phyloP scores from a whole-genome alignment of 1,284 basidiomycete genomes.

The Agaricales sp. region DNA sequence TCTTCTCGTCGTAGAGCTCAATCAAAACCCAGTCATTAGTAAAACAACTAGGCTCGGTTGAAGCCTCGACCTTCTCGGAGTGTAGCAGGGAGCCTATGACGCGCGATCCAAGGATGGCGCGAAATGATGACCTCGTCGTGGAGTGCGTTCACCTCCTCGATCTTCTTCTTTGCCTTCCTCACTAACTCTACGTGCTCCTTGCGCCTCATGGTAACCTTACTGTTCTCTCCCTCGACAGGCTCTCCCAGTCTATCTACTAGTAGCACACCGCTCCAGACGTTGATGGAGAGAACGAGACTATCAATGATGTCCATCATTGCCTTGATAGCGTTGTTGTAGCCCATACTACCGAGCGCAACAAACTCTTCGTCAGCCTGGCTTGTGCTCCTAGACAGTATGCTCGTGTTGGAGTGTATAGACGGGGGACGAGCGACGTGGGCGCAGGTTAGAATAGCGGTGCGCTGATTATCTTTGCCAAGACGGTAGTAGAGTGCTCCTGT shows the following conservation, averaged over 20 bases:
- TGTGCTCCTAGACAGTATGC: constrained; percentile 13
- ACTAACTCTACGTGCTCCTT: constrained; percentile 16
- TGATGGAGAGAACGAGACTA: constrained; percentile 15
- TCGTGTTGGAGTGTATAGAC: constrained; percentile 17
- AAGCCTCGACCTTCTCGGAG: neutral
- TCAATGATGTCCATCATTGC: constrained; percentile 21
- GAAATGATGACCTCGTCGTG: too few relatives aligned
- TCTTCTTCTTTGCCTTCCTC: constrained; percentile 3
- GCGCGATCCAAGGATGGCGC: neutral
- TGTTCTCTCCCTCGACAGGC: constrained; percentile 15
- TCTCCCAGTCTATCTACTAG: constrained; percentile 18
- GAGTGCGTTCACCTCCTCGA: neutral
- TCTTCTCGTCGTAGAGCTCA: neutral
- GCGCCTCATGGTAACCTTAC: constrained; percentile 15
- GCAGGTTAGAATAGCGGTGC: neutral
- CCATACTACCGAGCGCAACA: constrained; percentile 22
- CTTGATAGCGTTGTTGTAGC: constrained; percentile 19
- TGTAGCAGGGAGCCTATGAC: neutral
- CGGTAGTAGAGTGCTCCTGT: neutral
- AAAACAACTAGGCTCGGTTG: too few relatives aligned
- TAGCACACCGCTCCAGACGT: constrained; percentile 13
- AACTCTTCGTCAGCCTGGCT: constrained; percentile 23
- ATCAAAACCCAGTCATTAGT: neutral
- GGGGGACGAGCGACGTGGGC: neutral
- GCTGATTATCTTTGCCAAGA: neutral